Evolutionary conservation across 306 rosid genomes (phyloP).

Genomic region (Mucuna pruriens): DNA sequence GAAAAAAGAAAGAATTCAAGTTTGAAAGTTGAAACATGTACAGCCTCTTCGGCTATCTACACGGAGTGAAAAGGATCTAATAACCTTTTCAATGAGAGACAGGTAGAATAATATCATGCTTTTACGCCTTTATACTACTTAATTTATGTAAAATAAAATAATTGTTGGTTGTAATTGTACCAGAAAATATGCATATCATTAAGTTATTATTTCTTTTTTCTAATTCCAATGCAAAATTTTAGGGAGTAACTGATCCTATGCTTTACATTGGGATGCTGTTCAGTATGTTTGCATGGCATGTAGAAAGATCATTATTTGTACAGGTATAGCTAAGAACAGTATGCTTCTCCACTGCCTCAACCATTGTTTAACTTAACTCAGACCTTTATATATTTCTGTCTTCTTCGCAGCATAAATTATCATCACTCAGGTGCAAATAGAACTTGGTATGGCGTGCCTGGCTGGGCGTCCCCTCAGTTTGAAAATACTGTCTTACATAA

Average conservation of each 20-base stretch:
- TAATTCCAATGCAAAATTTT: neutral
- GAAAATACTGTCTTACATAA: slow-evolving; percentile 37
- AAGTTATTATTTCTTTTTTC: slow-evolving; percentile 17
- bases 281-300: slow-evolving; percentile 64
- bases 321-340: slow-evolving; percentile 32
- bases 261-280: slow-evolving; percentile 57
- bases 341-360: neutral
- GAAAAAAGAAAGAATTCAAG: slow-evolving; percentile 43
- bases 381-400: neutral
- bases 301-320: slow-evolving; percentile 53
- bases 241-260: slow-evolving; percentile 57
- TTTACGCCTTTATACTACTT: neutral
- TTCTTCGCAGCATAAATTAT: slow-evolving; percentile 46
- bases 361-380: neutral
- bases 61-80: slow-evolving; percentile 31
- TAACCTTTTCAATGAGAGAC: slow-evolving; percentile 32
- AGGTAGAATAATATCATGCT: slow-evolving; percentile 38
- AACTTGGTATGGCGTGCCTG: slow-evolving; percentile 54
- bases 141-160: neutral
- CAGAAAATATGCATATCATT: slow-evolving; percentile 48
- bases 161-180: neutral
- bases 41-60: slow-evolving; percentile 48
- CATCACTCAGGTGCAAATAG: slow-evolving; percentile 54
- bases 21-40: slow-evolving; percentile 47
- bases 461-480: slow-evolving; percentile 36